phyloP scores from a whole-genome alignment of 352 stramenopile genomes.

The Phytophthora boehmeriae region DNA sequence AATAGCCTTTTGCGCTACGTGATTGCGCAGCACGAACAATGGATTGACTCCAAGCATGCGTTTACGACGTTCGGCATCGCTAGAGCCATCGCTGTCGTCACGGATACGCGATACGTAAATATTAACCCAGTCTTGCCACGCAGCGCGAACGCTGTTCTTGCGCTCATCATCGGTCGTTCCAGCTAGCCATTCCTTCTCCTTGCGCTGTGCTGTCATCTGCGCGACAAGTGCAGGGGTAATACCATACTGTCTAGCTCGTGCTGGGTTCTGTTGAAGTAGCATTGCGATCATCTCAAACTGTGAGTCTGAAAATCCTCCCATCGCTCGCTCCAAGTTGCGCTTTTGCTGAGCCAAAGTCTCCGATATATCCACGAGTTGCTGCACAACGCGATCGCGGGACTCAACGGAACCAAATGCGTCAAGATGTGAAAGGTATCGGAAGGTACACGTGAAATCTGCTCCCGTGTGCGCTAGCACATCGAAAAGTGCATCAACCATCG shows the following conservation, averaged over 20 bases:
- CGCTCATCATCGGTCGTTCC: constrained; percentile 52
- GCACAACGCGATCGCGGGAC: constrained; percentile 30
- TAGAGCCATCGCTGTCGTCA: constrained; percentile 42
- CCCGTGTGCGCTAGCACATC: constrained; percentile 64
- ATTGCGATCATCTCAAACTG: constrained; percentile 76
- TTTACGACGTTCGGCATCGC: constrained; percentile 38
- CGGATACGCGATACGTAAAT: constrained; percentile 54
- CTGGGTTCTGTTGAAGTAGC: constrained; percentile 65
- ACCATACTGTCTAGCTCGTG: constrained; percentile 72
- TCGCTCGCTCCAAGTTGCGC: constrained; percentile 42
- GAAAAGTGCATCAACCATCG: constrained; percentile 58
- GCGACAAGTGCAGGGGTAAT: constrained; percentile 65
- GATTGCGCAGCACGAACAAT: constrained; percentile 88
- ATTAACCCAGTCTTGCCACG: constrained; percentile 68
- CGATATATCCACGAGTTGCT: constrained; percentile 63
- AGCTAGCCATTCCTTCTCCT: constrained; percentile 47
- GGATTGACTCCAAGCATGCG: constrained; percentile 80
- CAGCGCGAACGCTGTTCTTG: constrained; percentile 43
- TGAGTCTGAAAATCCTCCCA: constrained; percentile 62
- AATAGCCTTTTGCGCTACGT: constrained; percentile 90
- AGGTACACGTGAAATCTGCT: constrained; percentile 81
- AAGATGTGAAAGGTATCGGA: constrained; percentile 62
- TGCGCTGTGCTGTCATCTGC: constrained; percentile 59
- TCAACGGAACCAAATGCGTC: constrained; percentile 36
- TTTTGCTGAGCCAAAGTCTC: constrained; percentile 76